Evolutionary conservation across 2,329 filamentous ascomycete genomes (phyloP), one percentile per base, ranked within the genome.

Genomic region (Dryadomyces sulphureus): DNA sequence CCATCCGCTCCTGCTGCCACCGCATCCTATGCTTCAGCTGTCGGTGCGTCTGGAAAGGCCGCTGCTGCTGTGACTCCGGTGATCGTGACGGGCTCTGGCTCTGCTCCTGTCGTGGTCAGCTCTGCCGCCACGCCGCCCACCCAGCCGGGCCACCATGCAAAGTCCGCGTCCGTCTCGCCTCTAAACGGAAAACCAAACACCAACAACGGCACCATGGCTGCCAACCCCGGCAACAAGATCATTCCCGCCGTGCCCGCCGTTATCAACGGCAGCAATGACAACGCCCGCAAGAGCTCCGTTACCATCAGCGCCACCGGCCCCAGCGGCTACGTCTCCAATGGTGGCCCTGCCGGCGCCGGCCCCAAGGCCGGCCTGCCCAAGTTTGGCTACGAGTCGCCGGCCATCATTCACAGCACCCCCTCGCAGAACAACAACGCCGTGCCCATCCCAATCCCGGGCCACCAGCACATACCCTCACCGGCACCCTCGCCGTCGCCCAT

Each of bases 401-500:
- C 74, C 58, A 70, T 76, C 55, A 70, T 76, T 16, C 76, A 83
- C 62, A 84, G 77, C 66, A 77, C 73, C 42, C 81, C 83, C 14
- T 75, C 81, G 56, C 62, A 68, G 46, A 61, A 65, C 52, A 64
- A 64, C 53, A 66, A n/a, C n/a, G n/a, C 75, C 53, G 72, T 69
- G 34, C 75, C 72, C 49, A 81, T 75, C 54, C 70, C 68, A 63
- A 86, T 77, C 64, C 79, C 78, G 58, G 63, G 73, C 68, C 59
- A 69, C 64, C 82, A 83, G 51, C 78, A 84, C 56, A 75, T 90
- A 44, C 79, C 80, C 41, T 94, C 89, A 40, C 92, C 92, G 6
- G 80, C 84, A 42, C 81, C 84, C 54, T 95, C 90, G 40, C 92
- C 92, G 4, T 90, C 86, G 38, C 92, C 92, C 5, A 96, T 96